phyloP scores from a whole-genome alignment of 306 rosid genomes.

The Prunus campanulata region DNA sequence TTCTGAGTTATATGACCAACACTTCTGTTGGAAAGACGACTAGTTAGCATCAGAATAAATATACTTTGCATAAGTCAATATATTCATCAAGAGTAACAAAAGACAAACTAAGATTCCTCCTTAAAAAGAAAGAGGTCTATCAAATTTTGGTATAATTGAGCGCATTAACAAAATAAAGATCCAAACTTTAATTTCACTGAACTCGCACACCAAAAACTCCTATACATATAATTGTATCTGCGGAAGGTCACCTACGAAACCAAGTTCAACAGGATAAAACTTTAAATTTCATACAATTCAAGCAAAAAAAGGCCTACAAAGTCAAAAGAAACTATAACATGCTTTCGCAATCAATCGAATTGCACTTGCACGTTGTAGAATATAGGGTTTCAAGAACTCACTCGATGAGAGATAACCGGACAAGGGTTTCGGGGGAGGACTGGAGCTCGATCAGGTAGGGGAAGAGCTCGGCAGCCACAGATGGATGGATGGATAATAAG shows the following conservation, averaged over 20 bases:
- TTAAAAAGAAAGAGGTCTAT: neutral
- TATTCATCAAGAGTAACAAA: neutral
- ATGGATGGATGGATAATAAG: conserved; percentile 59
- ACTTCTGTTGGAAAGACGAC: neutral
- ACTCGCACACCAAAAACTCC: neutral
- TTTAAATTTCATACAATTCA: neutral
- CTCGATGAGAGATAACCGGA: conserved; percentile 80
- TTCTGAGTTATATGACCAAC: neutral
- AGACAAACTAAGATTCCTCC: neutral
- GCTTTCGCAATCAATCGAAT: neutral
- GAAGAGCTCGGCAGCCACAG: conserved; percentile 68
- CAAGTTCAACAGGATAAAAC: neutral
- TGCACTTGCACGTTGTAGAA: neutral
- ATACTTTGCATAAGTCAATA: neutral
- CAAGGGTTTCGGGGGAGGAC: conserved; percentile 73
- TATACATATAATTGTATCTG: neutral
- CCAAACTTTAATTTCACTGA: neutral
- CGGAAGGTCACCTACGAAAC: neutral
- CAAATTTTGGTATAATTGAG: neutral
- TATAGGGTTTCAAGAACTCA: conserved; percentile 42
- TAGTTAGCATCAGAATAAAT: neutral
- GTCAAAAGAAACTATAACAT: neutral
- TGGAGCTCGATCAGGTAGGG: conserved; percentile 90
- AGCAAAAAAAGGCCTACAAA: neutral
- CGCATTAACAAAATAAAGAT: neutral